Conservation (phyloP, 148 eudicot species). For the Chenopodium formosanum region DNA sequence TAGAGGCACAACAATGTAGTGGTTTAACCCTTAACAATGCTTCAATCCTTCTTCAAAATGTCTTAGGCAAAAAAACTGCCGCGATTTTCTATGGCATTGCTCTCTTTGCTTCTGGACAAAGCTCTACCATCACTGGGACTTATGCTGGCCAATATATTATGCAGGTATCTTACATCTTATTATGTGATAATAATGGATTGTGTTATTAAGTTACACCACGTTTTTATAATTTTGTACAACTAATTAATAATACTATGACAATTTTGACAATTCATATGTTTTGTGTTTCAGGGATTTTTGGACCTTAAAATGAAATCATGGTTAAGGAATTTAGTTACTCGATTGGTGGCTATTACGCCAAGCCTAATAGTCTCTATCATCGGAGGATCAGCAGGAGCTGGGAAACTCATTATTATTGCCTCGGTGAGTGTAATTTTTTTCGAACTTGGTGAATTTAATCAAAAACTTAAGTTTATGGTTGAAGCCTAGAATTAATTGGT, state of each 20-base stretch:
- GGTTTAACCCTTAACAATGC: constrained; percentile 76
- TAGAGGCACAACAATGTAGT: constrained; percentile 40
- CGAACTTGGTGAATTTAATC: not conserved
- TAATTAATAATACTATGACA: too few species aligned
- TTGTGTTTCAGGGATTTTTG: constrained; percentile 66
- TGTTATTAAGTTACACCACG: too few species aligned
- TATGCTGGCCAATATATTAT: constrained; percentile 95
- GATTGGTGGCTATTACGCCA: constrained; percentile 77
- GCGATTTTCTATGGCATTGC: constrained; percentile 73
- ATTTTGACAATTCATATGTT: too few species aligned
- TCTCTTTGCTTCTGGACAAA: constrained; percentile 87
- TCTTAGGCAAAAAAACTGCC: constrained; percentile 61
- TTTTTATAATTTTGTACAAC: too few species aligned
- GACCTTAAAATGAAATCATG: constrained; percentile 81
- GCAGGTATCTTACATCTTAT: constrained; percentile 46
- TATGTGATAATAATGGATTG: too few species aligned
- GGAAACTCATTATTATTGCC: constrained; percentile 79
- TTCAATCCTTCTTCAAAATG: constrained; percentile 80
- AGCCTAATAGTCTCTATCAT: constrained; percentile 77
- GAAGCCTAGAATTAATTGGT: too few species aligned
- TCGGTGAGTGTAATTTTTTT: constrained; percentile 45
- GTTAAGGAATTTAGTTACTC: constrained; percentile 73
- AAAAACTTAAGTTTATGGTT: too few species aligned
- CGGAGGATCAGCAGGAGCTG: constrained; percentile 76
- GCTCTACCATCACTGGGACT: constrained; percentile 90